Base-by-base conservation (phyloP, 768 basidiomycete species). In the Russula sp. region DNA sequence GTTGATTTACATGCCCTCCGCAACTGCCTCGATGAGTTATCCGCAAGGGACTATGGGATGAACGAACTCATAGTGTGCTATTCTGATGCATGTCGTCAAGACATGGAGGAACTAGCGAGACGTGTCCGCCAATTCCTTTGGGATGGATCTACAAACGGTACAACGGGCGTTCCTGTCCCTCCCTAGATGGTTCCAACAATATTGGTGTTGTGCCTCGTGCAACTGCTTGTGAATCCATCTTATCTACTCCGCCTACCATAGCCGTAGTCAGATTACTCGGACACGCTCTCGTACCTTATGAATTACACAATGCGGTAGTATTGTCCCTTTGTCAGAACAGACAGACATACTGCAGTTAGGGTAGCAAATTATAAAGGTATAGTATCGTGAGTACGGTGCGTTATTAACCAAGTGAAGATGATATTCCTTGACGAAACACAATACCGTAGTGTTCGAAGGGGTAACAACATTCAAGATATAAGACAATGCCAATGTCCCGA, bases 61-160 rank as follows among this genome's bases (percentile, higher is more conserved):
- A 59, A 32, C 18, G 53, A 58, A 43, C 64, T 66, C 25, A 60
- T 61, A 41, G 63, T 66, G n/a, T 66, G 66, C 41, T 66, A 66
- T 22, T 66, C 66, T 16, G 64, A 66, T 14, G 63, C 50, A 14
- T 50, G 25, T 29, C 64, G 59, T 22, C 51, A 51, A 43, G 66
- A 65, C 46, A 65, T 66, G 52, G 66, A 66, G 42, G 63, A 61
- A n/a, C 48, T 66, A 1, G 66, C 64, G 5, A 52, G 20, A 11
- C 53, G 39, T 6, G 60, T 38, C 9, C 56, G 32, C 47, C 53
- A 65, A 39, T 54, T 66, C 46, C 56, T 66, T 29, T 66, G 66
- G 66, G 66, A 66, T 39, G 66, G 66, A n/a, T 65, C 64, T 5
- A 32, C 43, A 8, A 56, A 57, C 6, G 66, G 66, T 18, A 57